A percentile compares a stretch with the other conserved stretches of the same genome.
These are phyloP conservation scores for Vigna reflexopilosa DNA, from an alignment of 306 rosid species.

Conservation along the genomic window DNA sequence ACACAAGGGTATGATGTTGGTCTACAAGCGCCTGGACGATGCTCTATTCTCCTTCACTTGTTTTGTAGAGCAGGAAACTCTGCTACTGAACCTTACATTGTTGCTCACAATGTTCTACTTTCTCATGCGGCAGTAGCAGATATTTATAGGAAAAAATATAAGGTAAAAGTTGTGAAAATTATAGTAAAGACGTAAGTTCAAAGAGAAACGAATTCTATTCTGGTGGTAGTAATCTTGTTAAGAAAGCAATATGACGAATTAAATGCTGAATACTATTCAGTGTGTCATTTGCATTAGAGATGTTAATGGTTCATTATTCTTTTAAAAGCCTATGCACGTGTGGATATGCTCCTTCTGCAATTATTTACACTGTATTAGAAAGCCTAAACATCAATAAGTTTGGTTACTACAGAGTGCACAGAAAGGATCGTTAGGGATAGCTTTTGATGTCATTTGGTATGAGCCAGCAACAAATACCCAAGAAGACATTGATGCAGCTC, in stretches of 20 bases:
- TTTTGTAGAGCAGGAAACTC: constrained; percentile 83
- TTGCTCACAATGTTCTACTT: constrained; percentile 78
- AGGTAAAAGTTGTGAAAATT: constrained; percentile 54
- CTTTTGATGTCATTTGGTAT: constrained; percentile 90
- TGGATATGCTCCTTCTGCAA: background rate
- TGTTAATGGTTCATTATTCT: background rate
- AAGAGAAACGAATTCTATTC: background rate
- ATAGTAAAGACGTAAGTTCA: background rate
- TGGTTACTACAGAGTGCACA: constrained; percentile 56
- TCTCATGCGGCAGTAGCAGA: constrained; percentile 71
- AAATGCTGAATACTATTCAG: background rate
- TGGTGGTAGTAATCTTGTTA: background rate
- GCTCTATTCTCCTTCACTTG: constrained; percentile 69
- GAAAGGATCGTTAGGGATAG: constrained; percentile 75
- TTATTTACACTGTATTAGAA: background rate
- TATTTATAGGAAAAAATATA: constrained; percentile 71
- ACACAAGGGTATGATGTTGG: constrained; percentile 90
- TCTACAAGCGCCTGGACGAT: constrained; percentile 88
- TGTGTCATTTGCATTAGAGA: background rate
- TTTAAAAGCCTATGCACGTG: background rate
- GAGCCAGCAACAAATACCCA: constrained; percentile 68
- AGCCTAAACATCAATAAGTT: background rate
- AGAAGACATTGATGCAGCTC: constrained; percentile 73
- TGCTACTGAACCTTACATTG: constrained; percentile 84
- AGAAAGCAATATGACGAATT: background rate